These are phyloP conservation scores for Epichloe sp. DNA, from an alignment of 2,329 filamentous ascomycete species.

Conservation along the genomic window DNA sequence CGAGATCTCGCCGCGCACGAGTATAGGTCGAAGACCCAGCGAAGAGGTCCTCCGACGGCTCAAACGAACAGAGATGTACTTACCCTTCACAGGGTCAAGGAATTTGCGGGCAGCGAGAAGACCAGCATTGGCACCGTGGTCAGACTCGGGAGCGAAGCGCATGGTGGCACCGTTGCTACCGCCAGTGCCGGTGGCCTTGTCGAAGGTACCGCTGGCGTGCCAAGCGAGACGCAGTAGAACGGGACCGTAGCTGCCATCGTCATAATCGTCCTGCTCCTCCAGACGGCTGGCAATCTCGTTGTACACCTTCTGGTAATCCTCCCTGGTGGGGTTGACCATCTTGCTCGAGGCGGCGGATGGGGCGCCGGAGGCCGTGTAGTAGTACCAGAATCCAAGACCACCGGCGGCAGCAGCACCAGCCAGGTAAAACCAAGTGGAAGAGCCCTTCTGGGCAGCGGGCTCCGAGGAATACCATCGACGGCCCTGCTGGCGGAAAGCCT, in stretches of 20 bases:
- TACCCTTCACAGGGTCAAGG: conserved; percentile 79
- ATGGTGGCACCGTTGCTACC: conserved; percentile 95
- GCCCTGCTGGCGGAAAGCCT: conserved; percentile 59
- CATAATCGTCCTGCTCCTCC: conserved; percentile 86
- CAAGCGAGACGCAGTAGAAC: conserved; percentile 84
- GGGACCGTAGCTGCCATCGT: conserved; percentile 91
- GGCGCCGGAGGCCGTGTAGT: conserved; percentile 44
- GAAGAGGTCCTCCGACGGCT: too few relatives aligned
- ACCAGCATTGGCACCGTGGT: conserved; percentile 90
- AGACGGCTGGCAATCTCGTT: conserved; percentile 67
- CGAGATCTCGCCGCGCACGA: neutral
- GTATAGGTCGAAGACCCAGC: too few relatives aligned
- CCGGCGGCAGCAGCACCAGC: conserved; percentile 44
- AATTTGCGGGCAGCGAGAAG: conserved; percentile 79
- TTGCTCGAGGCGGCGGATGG: conserved; percentile 35
- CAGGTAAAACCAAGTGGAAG: conserved; percentile 39
- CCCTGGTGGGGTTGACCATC: conserved; percentile 59
- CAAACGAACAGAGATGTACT: conserved; percentile 14
- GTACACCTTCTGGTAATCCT: conserved; percentile 94
- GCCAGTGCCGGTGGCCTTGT: conserved; percentile 75
- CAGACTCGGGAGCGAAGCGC: conserved; percentile 80
- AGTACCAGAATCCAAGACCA: conserved; percentile 55
- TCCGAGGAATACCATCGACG: conserved; percentile 72
- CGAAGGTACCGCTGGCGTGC: conserved; percentile 89
- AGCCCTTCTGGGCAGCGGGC: conserved; percentile 36